Base-by-base conservation (phyloP, 1,139 yeast genomes). In the Candida gigantensis region DNA sequence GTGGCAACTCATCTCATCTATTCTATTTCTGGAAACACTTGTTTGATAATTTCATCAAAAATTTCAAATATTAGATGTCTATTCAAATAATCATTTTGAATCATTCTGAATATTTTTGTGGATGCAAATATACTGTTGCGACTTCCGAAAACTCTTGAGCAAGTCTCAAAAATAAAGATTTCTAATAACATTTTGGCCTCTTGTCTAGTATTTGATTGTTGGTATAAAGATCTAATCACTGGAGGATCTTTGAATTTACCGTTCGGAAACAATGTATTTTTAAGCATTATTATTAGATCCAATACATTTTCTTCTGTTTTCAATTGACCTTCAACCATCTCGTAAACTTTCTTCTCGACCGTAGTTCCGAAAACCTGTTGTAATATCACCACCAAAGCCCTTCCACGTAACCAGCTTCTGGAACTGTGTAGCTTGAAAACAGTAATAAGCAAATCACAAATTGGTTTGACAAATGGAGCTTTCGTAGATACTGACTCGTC, bases 361-460 rank as follows among this genome's bases (percentile, higher is more conserved):
- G 97, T 84, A 3, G 95, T 87, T 0, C 97, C 97, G 36, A 90
- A 72, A 1, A 90, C 58, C 57, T 88, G 96, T 56, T 89, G 97
- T 29, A 89, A 65, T 3, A 90, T 79, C 3, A 88, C 81, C 27
- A 89, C 73, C 4, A 88, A 69, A 0, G 97, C 96, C 34, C 90
- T 68, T 0, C 96, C 97, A 37, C 95, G 65, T 1, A 89, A 61
- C 96, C 96, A 88, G 34, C 77, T 74, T 37, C 78, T 80, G 2
- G 85, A 71, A 28, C 72, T 74, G 38, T 81, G 79, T 18, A 87
- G 62, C 15, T 86, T 79, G 60, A 90, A 90, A 1, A 88, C 55
- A 0, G 84, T 68, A 14, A 86, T 74, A 34, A 89, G 71, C 8
- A 87, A 57, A 46, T 88, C 95, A 46, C 94, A 84, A 2, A 90